Percentiles rank a stretch among this genome's conserved stretches.
These are phyloP conservation scores for Penium margaritaceum DNA, from an alignment of 139 green algal genomes.

Conservation along the genomic window DNA sequence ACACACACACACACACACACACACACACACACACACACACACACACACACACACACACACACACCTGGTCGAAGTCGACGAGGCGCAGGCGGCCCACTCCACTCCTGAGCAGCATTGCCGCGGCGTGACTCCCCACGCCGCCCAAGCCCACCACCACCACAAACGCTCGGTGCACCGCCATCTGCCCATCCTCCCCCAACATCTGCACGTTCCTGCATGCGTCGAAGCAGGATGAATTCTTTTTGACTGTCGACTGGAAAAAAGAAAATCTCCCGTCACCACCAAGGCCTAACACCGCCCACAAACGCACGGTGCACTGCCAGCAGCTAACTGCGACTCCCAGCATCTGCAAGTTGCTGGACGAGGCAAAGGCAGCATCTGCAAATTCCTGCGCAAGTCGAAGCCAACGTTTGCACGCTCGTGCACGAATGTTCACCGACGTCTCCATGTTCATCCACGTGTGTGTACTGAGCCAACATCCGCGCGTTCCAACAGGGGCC, in stretches of 20 bases:
- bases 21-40: no score
- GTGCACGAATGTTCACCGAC: no score
- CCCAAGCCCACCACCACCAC: conserved; percentile 89
- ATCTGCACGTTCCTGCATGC: conserved; percentile 81
- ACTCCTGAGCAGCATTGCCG: conserved; percentile 81
- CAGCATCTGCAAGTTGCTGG: not conserved
- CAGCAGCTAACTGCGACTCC: not conserved
- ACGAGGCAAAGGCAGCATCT: no score
- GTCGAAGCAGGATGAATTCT: not conserved
- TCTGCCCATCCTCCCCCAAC: conserved; percentile 72
- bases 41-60: no score
- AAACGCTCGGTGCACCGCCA: conserved; percentile 59
- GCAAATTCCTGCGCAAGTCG: not conserved
- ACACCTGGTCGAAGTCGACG: conserved; percentile 94
- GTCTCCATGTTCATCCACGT: no score
- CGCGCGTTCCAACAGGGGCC: no score
- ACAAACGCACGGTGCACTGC: not conserved
- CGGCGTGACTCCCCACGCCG: conserved; percentile 88
- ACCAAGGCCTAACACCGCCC: not conserved
- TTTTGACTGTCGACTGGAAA: not conserved
- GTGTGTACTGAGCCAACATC: no score
- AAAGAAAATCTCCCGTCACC: not conserved
- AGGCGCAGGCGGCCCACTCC: conserved; percentile 81
- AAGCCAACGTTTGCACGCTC: no score
- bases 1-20: no score